Conservation (phyloP, 148 eudicot species). For the Rhododendron griersonianum region DNA sequence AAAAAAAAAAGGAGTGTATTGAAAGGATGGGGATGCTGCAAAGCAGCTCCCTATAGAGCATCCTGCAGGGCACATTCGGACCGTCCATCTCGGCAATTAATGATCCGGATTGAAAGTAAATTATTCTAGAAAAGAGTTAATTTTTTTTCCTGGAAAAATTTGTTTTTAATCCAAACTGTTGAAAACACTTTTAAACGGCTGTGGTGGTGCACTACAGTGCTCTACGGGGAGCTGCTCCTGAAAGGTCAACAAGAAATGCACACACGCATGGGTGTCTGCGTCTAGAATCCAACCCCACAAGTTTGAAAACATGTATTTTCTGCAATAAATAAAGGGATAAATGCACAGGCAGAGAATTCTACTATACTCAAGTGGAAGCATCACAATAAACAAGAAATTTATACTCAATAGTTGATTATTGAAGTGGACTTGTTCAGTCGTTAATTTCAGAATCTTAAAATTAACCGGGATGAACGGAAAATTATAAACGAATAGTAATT, state of each 20-base stretch:
- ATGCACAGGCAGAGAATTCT: background rate
- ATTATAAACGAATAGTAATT: background rate
- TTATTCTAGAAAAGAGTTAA: too few species aligned
- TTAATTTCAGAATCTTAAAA: too few species aligned
- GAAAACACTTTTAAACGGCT: too few species aligned
- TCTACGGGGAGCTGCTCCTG: too few species aligned
- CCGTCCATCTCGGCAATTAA: too few species aligned
- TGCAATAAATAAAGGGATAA: background rate
- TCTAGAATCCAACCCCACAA: background rate
- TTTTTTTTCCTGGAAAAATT: too few species aligned
- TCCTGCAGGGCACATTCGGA: too few species aligned
- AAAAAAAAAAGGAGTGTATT: too few species aligned
- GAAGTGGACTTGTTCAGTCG: background rate
- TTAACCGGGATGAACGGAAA: background rate
- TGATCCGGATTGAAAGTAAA: too few species aligned
- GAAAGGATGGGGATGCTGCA: background rate
- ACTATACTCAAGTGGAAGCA: background rate
- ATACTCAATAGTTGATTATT: background rate
- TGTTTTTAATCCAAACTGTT: too few species aligned
- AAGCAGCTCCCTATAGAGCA: too few species aligned
- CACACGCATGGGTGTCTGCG: background rate
- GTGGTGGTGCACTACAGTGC: too few species aligned
- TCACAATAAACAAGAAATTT: background rate
- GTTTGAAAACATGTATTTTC: background rate
- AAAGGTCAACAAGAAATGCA: background rate